Conservation (phyloP, 2,329 filamentous ascomycete genomes). For the Colletotrichum lupini region DNA sequence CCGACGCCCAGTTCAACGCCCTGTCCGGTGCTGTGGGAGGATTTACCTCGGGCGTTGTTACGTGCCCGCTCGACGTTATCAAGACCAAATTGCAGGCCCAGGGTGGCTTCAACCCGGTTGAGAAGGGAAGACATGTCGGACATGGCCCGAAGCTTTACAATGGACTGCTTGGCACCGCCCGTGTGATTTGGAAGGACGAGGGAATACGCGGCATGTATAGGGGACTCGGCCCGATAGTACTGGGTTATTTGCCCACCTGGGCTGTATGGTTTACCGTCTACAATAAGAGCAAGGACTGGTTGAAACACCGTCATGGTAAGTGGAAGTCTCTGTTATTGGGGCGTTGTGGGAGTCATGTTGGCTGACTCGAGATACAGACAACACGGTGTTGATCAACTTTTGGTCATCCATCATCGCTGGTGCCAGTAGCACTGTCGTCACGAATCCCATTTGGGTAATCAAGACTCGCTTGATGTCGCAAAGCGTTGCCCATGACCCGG, state of each 20-base stretch:
- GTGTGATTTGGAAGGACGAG: slow-evolving; percentile 87
- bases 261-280: slow-evolving; percentile 98
- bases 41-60: slow-evolving; percentile 92
- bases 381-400: slow-evolving; percentile 82
- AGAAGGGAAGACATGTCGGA: slow-evolving; percentile 59
- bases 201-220: slow-evolving; percentile 92
- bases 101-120: slow-evolving; percentile 76
- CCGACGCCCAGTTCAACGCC: slow-evolving; percentile 79
- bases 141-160: slow-evolving; percentile 75
- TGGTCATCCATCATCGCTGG: slow-evolving; percentile 93
- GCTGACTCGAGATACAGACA: slow-evolving; percentile 62
- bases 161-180: slow-evolving; percentile 87
- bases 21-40: slow-evolving; percentile 89
- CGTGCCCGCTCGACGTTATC: slow-evolving; percentile 97
- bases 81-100: slow-evolving; percentile 98
- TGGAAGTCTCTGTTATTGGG: slow-evolving; percentile 36
- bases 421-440: slow-evolving; percentile 90
- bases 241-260: slow-evolving; percentile 98
- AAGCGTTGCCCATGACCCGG: slow-evolving; percentile 64
- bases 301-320: slow-evolving; percentile 74
- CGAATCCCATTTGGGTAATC: slow-evolving; percentile 99
- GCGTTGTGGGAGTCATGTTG: background rate
- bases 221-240: slow-evolving; percentile 90
- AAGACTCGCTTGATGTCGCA: slow-evolving; percentile 99
- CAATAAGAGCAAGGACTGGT: slow-evolving; percentile 83